Evolutionary conservation across 1,284 basidiomycete species (phyloP).

Genomic region (Tetrapyrgos nigripes): DNA sequence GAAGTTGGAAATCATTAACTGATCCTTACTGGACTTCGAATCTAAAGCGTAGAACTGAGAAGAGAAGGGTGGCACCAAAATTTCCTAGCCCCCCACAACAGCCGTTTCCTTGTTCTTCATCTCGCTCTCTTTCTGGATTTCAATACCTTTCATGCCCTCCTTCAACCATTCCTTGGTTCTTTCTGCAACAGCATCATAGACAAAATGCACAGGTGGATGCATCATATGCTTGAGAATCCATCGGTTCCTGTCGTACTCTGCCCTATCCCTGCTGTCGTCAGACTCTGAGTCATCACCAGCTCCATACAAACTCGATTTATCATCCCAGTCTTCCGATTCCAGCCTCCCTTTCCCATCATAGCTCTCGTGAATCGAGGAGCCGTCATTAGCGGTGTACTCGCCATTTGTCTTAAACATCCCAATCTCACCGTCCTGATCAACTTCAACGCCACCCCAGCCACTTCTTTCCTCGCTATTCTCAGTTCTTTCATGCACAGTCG

Average conservation of each 20-base stretch:
- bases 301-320: neutral
- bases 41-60: too few relatives aligned
- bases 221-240: constrained; percentile 20
- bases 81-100: constrained; percentile 5
- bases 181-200: constrained; percentile 84
- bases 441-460: too few relatives aligned
- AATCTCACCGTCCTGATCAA: neutral
- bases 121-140: neutral
- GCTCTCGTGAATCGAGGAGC: neutral
- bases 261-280: neutral
- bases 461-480: neutral
- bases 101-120: constrained; percentile 1
- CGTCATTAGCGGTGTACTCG: neutral
- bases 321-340: neutral
- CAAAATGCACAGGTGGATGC: constrained; percentile 61
- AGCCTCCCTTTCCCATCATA: neutral
- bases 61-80: too few relatives aligned
- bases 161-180: constrained; percentile 65
- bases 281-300: constrained; percentile 6
- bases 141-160: constrained; percentile 38
- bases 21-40: too few relatives aligned
- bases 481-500: neutral
- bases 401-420: neutral
- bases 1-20: too few relatives aligned
- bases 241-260: neutral